A percentile compares a stretch with the other conserved stretches of the same genome.
Conservation (phyloP, 2,329 filamentous ascomycete genomes). For the Colletotrichum tropicicola region DNA sequence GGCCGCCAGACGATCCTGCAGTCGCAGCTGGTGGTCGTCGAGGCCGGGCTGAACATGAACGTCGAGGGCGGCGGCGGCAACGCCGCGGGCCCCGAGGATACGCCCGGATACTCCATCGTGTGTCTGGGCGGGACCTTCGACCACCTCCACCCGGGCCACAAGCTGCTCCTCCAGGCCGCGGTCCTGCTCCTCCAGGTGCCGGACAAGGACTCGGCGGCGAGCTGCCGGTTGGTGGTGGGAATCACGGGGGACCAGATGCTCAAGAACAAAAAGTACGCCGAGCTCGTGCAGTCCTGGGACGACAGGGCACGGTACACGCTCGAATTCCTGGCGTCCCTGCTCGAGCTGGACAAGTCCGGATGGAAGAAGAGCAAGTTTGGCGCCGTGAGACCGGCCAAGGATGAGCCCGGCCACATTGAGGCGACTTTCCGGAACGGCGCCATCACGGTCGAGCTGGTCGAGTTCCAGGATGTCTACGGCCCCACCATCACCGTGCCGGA, state of each 20-base stretch:
- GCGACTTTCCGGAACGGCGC: slow-evolving; percentile 66
- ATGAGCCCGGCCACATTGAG: slow-evolving; percentile 51
- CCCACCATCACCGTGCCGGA: slow-evolving; percentile 86
- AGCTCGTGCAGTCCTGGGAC: slow-evolving; percentile 83
- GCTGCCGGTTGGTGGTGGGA: slow-evolving; percentile 77
- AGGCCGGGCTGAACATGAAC: slow-evolving; percentile 60
- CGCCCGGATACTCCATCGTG: slow-evolving; percentile 52
- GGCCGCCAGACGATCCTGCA: slow-evolving; percentile 55
- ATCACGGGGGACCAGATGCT: slow-evolving; percentile 90
- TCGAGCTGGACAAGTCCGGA: slow-evolving; percentile 50
- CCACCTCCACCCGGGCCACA: slow-evolving; percentile 94
- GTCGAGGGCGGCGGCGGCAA: slow-evolving; percentile 30
- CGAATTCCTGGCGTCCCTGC: slow-evolving; percentile 76
- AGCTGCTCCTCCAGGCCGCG: slow-evolving; percentile 91
- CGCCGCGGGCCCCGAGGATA: neutral
- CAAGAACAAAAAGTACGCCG: slow-evolving; percentile 87
- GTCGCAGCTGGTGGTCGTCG: slow-evolving; percentile 60
- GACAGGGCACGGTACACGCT: slow-evolving; percentile 74
- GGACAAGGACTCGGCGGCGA: slow-evolving; percentile 43
- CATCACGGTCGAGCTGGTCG: slow-evolving; percentile 79
- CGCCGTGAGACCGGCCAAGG: neutral
- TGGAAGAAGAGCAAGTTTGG: slow-evolving; percentile 46
- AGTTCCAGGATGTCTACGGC: slow-evolving; percentile 88
- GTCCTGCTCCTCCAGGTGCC: slow-evolving; percentile 73
- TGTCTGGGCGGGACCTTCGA: slow-evolving; percentile 96